phyloP scores from a whole-genome alignment of 176 grass and related monocot species.

The Alopecurus myosuroides region DNA sequence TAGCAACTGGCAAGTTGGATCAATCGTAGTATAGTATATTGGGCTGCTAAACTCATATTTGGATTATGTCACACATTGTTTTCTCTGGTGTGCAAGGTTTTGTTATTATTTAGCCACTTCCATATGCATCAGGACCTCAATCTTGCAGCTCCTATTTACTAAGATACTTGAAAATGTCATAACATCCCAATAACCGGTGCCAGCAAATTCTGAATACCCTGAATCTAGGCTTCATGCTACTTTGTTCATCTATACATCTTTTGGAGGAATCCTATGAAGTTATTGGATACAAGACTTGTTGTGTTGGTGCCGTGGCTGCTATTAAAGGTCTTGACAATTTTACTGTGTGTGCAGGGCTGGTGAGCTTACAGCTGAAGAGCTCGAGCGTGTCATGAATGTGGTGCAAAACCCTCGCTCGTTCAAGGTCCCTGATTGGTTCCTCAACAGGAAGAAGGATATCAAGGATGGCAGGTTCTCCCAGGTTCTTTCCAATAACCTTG shows the following conservation, averaged over 20 bases:
- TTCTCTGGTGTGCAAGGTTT: neutral
- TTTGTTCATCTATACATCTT: neutral
- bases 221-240: neutral
- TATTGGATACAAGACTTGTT: neutral
- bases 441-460: conserved; percentile 48
- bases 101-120: neutral
- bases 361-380: neutral
- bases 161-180: neutral
- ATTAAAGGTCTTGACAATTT: neutral
- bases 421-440: conserved; percentile 47
- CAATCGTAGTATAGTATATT: neutral
- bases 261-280: neutral
- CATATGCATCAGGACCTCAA: neutral
- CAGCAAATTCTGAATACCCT: neutral
- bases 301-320: neutral
- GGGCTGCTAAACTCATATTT: neutral
- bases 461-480: neutral
- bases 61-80: neutral
- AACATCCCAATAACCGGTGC: neutral
- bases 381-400: neutral
- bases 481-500: neutral
- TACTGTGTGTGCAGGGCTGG: neutral
- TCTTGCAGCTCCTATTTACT: neutral
- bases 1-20: neutral
- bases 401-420: neutral